A percentile compares a stretch with the other conserved stretches of the same genome.
These are phyloP conservation scores for Fusarium dimerum DNA, from an alignment of 2,329 filamentous ascomycete genomes.

Conservation along the genomic window DNA sequence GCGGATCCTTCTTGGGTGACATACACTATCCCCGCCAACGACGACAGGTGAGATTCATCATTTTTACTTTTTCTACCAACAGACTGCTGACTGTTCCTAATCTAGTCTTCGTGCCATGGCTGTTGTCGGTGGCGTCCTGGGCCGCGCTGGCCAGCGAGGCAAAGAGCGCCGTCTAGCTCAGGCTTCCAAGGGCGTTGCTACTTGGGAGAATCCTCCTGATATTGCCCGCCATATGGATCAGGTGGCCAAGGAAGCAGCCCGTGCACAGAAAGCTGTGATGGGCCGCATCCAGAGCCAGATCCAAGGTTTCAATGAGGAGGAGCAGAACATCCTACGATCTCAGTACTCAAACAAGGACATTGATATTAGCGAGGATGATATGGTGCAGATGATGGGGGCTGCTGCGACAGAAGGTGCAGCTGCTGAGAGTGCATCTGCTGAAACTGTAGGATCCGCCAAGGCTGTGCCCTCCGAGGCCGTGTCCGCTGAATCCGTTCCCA, in stretches of 20 bases:
- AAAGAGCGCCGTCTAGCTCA: conserved; percentile 65
- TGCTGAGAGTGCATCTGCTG: conserved; percentile 3
- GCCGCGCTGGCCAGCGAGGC: conserved; percentile 79
- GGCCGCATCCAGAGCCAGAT: conserved; percentile 37
- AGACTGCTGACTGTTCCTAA: conserved; percentile 24
- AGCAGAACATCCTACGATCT: conserved; percentile 36
- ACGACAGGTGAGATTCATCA: conserved; percentile 70
- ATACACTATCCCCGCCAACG: conserved; percentile 94
- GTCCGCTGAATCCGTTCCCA: too few relatives aligned
- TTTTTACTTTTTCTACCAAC: not conserved
- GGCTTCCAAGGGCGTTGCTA: conserved; percentile 62
- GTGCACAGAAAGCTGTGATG: conserved; percentile 39
- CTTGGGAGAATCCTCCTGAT: conserved; percentile 57
- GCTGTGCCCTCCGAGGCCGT: not conserved
- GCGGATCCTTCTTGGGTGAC: conserved; percentile 91
- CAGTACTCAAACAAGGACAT: conserved; percentile 27
- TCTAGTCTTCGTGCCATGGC: conserved; percentile 75
- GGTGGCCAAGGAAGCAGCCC: conserved; percentile 32
- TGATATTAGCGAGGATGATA: conserved; percentile 38
- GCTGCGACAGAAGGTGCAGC: conserved; percentile 12
- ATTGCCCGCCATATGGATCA: conserved; percentile 41
- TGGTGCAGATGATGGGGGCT: conserved; percentile 37
- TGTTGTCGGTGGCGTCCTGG: conserved; percentile 82
- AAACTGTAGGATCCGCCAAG: not conserved
- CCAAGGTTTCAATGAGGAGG: conserved; percentile 40